Evolutionary conservation across 1,284 basidiomycete species (phyloP).

Genomic region (Rhodotorula sp.): DNA sequence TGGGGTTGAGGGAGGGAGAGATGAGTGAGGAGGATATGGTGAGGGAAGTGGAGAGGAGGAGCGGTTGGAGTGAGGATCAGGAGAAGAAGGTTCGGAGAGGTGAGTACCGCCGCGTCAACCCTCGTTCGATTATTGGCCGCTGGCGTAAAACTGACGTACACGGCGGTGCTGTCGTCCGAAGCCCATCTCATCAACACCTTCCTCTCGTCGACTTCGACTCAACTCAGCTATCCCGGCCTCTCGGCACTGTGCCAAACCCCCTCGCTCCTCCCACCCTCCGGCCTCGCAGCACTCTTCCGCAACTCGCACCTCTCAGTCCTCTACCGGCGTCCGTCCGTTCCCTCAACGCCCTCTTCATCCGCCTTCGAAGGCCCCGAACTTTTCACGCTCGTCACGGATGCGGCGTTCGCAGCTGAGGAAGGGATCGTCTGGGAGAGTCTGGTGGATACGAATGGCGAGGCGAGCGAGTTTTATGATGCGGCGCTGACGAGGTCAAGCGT

Average conservation of each 20-base stretch:
- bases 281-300: conserved; percentile 65
- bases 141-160: background rate
- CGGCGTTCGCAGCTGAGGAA: conserved; percentile 70
- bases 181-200: conserved; percentile 60
- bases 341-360: conserved; percentile 30
- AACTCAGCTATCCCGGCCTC: conserved; percentile 77
- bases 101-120: conserved; percentile 48
- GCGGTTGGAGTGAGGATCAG: conserved; percentile 57
- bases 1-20: conserved; percentile 12
- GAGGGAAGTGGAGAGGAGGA: conserved; percentile 28
- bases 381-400: conserved; percentile 78
- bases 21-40: conserved; percentile 28
- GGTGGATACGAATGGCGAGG: conserved; percentile 77
- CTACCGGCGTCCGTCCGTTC: conserved; percentile 59
- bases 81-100: conserved; percentile 65
- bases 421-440: conserved; percentile 82
- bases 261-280: conserved; percentile 47
- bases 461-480: conserved; percentile 68
- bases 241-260: conserved; percentile 47
- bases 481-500: background rate
- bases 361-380: conserved; percentile 55
- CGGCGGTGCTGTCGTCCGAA: background rate
- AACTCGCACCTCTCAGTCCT: conserved; percentile 85
- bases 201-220: conserved; percentile 69
- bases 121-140: no score